Conservation (phyloP, 495 filamentous ascomycete genomes). For the Penicilliopsis zonata region DNA sequence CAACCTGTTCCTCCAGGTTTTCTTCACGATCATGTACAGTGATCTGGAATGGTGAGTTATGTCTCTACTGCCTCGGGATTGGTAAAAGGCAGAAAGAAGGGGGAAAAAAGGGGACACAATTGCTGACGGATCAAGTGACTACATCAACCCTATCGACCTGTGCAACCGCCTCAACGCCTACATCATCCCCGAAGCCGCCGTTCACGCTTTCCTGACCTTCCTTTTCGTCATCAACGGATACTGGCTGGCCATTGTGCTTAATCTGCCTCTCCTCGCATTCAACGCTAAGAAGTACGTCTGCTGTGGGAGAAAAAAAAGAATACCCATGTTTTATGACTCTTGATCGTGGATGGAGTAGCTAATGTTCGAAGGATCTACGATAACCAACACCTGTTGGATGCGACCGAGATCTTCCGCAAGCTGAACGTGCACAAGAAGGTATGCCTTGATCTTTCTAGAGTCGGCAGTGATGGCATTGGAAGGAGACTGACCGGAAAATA, state of each 20-base stretch:
- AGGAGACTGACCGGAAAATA: conserved; percentile 25
- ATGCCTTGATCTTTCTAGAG: conserved; percentile 2
- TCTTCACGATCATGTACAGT: conserved; percentile 99
- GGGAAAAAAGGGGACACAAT: no score
- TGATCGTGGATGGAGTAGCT: conserved; percentile 1
- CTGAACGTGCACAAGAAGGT: conserved; percentile 99
- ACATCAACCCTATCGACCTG: conserved; percentile 99
- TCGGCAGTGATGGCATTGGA: no score
- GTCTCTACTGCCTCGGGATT: no score
- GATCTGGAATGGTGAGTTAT: conserved; percentile 79
- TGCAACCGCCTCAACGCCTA: conserved; percentile 99
- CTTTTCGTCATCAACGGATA: conserved; percentile 98
- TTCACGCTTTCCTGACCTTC: conserved; percentile 89
- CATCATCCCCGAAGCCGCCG: conserved; percentile 96
- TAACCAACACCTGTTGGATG: conserved; percentile 92
- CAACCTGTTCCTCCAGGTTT: conserved; percentile 99
- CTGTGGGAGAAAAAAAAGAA: no score
- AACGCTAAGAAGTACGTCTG: conserved; percentile 87
- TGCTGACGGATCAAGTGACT: conserved; percentile 72
- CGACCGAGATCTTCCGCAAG: conserved; percentile 99
- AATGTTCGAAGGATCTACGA: conserved; percentile 65
- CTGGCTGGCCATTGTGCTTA: conserved; percentile 87
- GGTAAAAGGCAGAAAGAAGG: no score
- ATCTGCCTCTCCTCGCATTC: conserved; percentile 83
- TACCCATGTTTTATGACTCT: neutral